Evolutionary conservation across 257 asterid species (phyloP).

Genomic region (Capsicum rhomboideum): DNA sequence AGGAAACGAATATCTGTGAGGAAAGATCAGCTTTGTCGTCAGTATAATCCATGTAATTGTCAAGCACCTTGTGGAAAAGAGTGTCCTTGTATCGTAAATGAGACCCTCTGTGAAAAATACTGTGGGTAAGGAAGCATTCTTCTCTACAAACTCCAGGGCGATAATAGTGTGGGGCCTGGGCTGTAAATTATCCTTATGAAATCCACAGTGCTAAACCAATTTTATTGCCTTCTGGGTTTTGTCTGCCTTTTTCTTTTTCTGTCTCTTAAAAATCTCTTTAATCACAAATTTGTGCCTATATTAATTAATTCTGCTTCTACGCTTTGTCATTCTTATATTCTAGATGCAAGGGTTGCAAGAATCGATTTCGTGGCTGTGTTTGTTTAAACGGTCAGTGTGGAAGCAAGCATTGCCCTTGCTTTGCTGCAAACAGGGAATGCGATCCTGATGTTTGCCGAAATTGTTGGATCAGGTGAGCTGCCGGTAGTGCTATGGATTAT

Average conservation of each 20-base stretch:
- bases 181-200: background rate
- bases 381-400: constrained; percentile 99
- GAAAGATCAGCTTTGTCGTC: constrained; percentile 93
- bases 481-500: background rate
- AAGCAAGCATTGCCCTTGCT: constrained; percentile 98
- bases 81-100: constrained; percentile 76
- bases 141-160: background rate
- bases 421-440: constrained; percentile 94
- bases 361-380: constrained; percentile 95
- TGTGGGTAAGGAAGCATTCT: constrained; percentile 58
- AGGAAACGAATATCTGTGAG: constrained; percentile 82
- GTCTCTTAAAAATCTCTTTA: background rate
- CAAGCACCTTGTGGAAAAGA: constrained; percentile 87
- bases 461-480: constrained; percentile 87
- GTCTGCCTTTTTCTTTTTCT: background rate
- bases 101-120: constrained; percentile 90
- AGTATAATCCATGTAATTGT: constrained; percentile 92
- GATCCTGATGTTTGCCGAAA: constrained; percentile 98
- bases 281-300: background rate
- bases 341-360: constrained; percentile 95
- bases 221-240: background rate
- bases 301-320: background rate
- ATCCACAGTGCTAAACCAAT: background rate
- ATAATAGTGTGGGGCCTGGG: background rate
- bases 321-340: constrained; percentile 9